A percentile compares a stretch with the other conserved stretches of the same genome.
These are phyloP conservation scores for Metschnikowia hibisci DNA, from an alignment of 805 yeast species.

Conservation along the genomic window DNA sequence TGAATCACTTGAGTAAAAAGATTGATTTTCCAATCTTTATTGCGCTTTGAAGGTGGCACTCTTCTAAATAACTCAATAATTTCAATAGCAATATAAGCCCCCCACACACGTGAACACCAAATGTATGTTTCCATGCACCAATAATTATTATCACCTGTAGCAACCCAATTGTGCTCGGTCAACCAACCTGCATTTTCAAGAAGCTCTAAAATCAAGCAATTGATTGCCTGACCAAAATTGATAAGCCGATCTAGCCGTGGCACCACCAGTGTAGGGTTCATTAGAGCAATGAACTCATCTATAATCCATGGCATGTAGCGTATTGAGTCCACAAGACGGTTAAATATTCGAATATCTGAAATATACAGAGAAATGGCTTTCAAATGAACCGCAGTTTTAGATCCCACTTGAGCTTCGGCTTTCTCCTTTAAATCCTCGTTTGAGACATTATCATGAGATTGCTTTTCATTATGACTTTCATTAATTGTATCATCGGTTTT, in stretches of 20 bases:
- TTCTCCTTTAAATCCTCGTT: background rate
- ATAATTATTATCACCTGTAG: conserved; percentile 35
- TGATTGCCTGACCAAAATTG: conserved; percentile 37
- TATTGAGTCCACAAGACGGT: conserved; percentile 38
- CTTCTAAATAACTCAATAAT: conserved; percentile 39
- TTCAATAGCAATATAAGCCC: conserved; percentile 36
- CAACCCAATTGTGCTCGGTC: conserved; percentile 44
- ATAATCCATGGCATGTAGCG: conserved; percentile 44
- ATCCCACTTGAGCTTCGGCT: conserved; percentile 1
- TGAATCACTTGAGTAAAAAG: conserved; percentile 38
- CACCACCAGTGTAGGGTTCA: conserved; percentile 21
- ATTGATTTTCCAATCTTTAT: conserved; percentile 31
- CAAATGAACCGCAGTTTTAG: conserved; percentile 33
- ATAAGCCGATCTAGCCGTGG: conserved; percentile 31
- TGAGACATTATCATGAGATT: background rate
- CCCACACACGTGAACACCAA: conserved; percentile 46
- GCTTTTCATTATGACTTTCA: background rate
- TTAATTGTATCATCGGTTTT: background rate
- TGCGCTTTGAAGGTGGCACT: conserved; percentile 36
- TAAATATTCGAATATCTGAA: conserved; percentile 40
- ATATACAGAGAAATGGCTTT: conserved; percentile 34
- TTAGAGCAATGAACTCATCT: conserved; percentile 33
- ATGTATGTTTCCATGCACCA: conserved; percentile 44
- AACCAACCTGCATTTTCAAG: conserved; percentile 45
- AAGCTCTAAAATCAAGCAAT: conserved; percentile 38